Evolutionary conservation across 345 rosid species (phyloP).

Genomic region (Pugionium dolabratum): DNA sequence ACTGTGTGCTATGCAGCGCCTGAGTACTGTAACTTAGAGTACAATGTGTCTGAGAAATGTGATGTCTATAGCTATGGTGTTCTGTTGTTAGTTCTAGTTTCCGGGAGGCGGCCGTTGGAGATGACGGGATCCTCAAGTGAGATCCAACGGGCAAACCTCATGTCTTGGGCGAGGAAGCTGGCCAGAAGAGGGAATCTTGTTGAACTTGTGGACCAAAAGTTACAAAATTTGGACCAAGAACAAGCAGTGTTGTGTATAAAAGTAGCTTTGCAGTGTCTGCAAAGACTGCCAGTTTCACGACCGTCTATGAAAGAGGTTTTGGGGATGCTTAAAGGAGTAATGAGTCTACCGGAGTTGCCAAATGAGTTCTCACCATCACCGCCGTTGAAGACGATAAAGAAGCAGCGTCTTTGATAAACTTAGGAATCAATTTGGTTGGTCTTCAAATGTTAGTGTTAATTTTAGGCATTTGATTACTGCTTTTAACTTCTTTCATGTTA

Average conservation of each 20-base stretch:
- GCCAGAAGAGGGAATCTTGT: slow-evolving; percentile 74
- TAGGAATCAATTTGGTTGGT: slow-evolving; percentile 13
- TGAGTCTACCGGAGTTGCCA: slow-evolving; percentile 68
- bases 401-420: slow-evolving; percentile 40
- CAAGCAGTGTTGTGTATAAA: slow-evolving; percentile 79
- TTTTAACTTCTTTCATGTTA: slow-evolving; percentile 1
- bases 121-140: slow-evolving; percentile 82
- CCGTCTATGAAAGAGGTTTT: slow-evolving; percentile 85
- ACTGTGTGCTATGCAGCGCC: slow-evolving; percentile 94
- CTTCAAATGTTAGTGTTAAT: slow-evolving; percentile 5
- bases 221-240: slow-evolving; percentile 59
- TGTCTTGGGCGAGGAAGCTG: slow-evolving; percentile 91
- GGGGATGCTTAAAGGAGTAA: slow-evolving; percentile 68
- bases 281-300: slow-evolving; percentile 67
- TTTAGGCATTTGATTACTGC: slow-evolving; percentile 13
- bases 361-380: slow-evolving; percentile 83
- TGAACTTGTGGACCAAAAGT: slow-evolving; percentile 78
- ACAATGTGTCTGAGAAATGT: slow-evolving; percentile 71
- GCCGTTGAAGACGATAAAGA: slow-evolving; percentile 51
- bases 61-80: slow-evolving; percentile 97
- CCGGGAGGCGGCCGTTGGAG: slow-evolving; percentile 92
- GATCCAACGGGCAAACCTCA: slow-evolving; percentile 82
- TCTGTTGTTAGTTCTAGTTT: slow-evolving; percentile 66
- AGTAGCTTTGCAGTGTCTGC: slow-evolving; percentile 82
- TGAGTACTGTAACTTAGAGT: slow-evolving; percentile 59